Base-by-base conservation (phyloP, 2,329 filamentous ascomycete species). In the Paecilomyces sp. region DNA sequence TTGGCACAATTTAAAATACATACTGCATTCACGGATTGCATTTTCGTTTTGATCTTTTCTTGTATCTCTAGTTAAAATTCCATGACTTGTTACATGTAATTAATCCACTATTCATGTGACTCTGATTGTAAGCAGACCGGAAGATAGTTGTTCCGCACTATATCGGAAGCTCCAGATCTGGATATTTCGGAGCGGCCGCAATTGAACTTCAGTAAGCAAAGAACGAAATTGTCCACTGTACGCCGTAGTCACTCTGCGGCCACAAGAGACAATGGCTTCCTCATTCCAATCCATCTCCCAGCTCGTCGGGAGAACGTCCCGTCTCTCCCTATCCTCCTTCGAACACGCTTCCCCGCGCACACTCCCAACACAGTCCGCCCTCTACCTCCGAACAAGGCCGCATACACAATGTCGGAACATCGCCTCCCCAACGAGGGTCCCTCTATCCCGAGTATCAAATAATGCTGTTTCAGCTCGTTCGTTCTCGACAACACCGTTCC, bases 401-500 rank as follows among this genome's bases (percentile, higher is more conserved):
- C 61, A 58, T 56, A 62, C 61, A 56, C 67, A 65, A 65, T 67
- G 63, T 59, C 62, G 66, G 31, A 59, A 50, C 18, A 15, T 5
- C 24, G 25, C 47, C 50, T 24, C n/a, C 36, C 18, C 62, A 58
- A 67, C 65, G 62, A 63, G 58, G 31, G 63, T 34, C 18, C 47
- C 59, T 30, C 55, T 54, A 34, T 18, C 12, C 9, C 56, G 36
- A 25, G 2, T 34, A 8, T 28, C 50, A 4, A 54, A 28, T 3
- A 9, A 28, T 33, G 30, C 28, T 50, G 36, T 30, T 3, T 18
- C 18, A 18, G 24, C 47, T 24, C 60, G 63, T 30, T 47, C 57
- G 1, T 75, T 76, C 61, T 71, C 71, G 0, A 73, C 70, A 1
- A 73, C 66, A 3, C 56, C 66, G 1, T 54, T 61, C 53, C 65